Evolutionary conservation across 345 rosid species (phyloP).

Genomic region (Punica granatum): DNA sequence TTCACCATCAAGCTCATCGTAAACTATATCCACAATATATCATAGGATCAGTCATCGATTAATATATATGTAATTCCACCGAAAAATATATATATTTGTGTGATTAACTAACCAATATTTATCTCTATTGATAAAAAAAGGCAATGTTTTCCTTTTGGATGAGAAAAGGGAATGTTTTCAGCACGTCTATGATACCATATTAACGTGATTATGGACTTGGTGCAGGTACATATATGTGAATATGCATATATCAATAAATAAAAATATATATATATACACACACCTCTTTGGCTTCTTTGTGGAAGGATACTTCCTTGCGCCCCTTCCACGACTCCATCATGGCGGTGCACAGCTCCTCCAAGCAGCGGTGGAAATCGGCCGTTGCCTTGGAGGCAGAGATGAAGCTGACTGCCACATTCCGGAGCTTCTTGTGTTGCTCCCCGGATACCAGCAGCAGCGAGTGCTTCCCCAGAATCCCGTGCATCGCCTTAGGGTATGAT

Average conservation of each 20-base stretch:
- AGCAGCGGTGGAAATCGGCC: conserved; percentile 31
- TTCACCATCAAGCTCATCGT: conserved; percentile 62
- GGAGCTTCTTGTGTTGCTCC: conserved; percentile 66
- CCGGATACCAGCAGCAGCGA: conserved; percentile 52
- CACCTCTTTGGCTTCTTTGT: conserved; percentile 52
- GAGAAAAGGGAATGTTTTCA: too few relatives aligned
- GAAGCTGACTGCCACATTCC: conserved; percentile 49
- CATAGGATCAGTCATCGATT: neutral
- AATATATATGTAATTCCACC: too few relatives aligned
- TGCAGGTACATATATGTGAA: too few relatives aligned
- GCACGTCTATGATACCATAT: too few relatives aligned
- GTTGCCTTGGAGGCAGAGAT: conserved; percentile 36
- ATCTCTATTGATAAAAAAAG: too few relatives aligned
- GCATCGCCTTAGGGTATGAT: conserved; percentile 68
- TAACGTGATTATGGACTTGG: too few relatives aligned
- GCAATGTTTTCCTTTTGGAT: too few relatives aligned
- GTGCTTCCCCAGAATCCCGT: conserved; percentile 61
- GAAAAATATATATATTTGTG: too few relatives aligned
- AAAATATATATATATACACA: neutral
- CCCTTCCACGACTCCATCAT: conserved; percentile 64
- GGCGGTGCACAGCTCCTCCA: conserved; percentile 43
- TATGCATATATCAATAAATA: neutral
- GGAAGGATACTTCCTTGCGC: conserved; percentile 36
- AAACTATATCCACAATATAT: conserved; percentile 28
- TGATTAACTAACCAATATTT: too few relatives aligned